Percentiles rank a stretch among this genome's conserved stretches.
phyloP scores from a whole-genome alignment of 2,329 filamentous ascomycete species.

The Basipetospora sp. region DNA sequence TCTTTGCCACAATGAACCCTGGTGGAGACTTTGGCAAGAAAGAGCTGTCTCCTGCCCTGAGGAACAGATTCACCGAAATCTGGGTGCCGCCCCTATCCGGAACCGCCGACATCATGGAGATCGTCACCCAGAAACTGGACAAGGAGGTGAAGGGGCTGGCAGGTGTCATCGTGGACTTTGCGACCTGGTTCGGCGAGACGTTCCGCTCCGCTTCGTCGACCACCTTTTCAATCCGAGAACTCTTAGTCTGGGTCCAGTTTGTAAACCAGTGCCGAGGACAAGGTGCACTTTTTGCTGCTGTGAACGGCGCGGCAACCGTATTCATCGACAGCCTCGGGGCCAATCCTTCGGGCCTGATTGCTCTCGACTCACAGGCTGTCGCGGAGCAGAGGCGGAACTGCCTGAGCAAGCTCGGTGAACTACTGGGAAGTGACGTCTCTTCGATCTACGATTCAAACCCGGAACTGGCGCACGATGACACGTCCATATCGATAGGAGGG shows the following conservation, averaged over 20 bases:
- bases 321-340: constrained; percentile 92
- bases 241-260: constrained; percentile 86
- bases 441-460: constrained; percentile 51
- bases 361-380: constrained; percentile 55
- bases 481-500: constrained; percentile 51
- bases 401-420: constrained; percentile 52
- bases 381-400: constrained; percentile 58
- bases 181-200: constrained; percentile 76
- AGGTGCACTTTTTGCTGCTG: constrained; percentile 27
- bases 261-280: constrained; percentile 50
- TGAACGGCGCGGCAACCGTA: constrained; percentile 88
- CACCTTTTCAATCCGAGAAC: constrained; percentile 78
- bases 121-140: constrained; percentile 62
- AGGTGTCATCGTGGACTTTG: constrained; percentile 64
- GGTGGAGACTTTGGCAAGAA: constrained; percentile 97
- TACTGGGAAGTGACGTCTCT: constrained; percentile 49
- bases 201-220: constrained; percentile 64
- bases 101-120: constrained; percentile 72
- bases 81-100: constrained; percentile 88
- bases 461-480: constrained; percentile 37
- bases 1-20: constrained; percentile 97
- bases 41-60: constrained; percentile 82
- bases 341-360: constrained; percentile 77
- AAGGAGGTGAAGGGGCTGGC: constrained; percentile 42
- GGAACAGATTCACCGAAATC: constrained; percentile 96